Percentiles rank a stretch among this genome's conserved stretches.
These are phyloP conservation scores for Aspergillus avenaceus DNA, from an alignment of 495 filamentous ascomycete genomes.

Conservation along the genomic window DNA sequence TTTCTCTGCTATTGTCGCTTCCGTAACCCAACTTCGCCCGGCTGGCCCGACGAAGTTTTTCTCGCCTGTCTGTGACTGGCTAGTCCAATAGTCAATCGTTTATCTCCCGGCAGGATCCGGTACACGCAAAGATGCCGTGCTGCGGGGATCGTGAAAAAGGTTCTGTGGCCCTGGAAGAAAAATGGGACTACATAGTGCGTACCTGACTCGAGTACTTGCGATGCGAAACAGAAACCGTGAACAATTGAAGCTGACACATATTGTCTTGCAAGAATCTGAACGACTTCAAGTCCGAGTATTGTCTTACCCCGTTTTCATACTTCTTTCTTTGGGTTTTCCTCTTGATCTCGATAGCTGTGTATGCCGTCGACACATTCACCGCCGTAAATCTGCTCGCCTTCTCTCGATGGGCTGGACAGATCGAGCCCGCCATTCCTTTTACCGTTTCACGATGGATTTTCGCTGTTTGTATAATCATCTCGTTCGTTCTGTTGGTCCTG, in stretches of 20 bases:
- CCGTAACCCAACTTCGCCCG: constrained; percentile 26
- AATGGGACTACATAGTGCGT: constrained; percentile 92
- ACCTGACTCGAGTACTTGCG: too few species aligned
- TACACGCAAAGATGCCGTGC: constrained; percentile 62
- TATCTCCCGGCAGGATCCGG: constrained; percentile 34
- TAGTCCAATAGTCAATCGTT: constrained; percentile 1
- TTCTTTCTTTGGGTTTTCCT: constrained; percentile 76
- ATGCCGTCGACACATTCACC: constrained; percentile 87
- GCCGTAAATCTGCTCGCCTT: constrained; percentile 86
- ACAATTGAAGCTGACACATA: constrained; percentile 13
- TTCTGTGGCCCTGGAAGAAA: constrained; percentile 70
- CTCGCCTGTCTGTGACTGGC: background rate
- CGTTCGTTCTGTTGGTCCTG: constrained; percentile 69
- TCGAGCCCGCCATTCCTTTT: constrained; percentile 66
- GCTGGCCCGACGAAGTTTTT: constrained; percentile 41
- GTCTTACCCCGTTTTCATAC: constrained; percentile 75
- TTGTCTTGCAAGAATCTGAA: constrained; percentile 63
- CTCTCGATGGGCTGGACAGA: constrained; percentile 62
- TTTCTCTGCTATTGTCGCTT: background rate
- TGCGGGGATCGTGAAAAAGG: constrained; percentile 65
- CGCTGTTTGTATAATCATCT: constrained; percentile 80
- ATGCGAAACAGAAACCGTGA: too few species aligned
- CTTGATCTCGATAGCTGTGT: constrained; percentile 75
- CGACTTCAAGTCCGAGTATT: constrained; percentile 82
- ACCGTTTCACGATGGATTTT: constrained; percentile 84